phyloP scores from a whole-genome alignment of 805 yeast genomes.

The Spathaspora sp. region DNA sequence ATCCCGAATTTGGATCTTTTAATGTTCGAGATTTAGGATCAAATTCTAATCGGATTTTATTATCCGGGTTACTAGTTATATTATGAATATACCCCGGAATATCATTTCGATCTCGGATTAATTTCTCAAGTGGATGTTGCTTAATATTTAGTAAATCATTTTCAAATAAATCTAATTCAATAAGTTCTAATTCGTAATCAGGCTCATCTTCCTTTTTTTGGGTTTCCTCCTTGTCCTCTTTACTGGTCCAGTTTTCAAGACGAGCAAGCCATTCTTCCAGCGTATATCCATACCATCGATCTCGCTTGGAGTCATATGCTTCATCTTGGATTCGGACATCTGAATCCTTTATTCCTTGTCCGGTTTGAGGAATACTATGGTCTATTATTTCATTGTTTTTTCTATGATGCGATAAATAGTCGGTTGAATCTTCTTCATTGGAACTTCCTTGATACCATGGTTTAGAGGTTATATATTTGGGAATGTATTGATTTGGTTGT shows the following conservation, averaged over 20 bases:
- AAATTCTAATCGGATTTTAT: conserved; percentile 33
- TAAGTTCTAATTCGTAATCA: conserved; percentile 37
- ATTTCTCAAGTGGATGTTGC: conserved; percentile 36
- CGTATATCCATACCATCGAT: conserved; percentile 80
- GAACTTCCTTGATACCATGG: conserved; percentile 33
- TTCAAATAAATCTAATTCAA: conserved; percentile 29
- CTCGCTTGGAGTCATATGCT: conserved; percentile 67
- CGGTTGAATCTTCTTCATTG: conserved; percentile 22
- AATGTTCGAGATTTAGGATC: conserved; percentile 51
- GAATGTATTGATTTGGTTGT: conserved; percentile 29
- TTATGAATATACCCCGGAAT: conserved; percentile 61
- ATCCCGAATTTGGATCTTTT: conserved; percentile 24
- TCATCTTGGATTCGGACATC: conserved; percentile 15
- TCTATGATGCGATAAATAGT: conserved; percentile 59
- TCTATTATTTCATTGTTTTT: conserved; percentile 36
- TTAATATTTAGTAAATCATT: conserved; percentile 21
- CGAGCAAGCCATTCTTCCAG: conserved; percentile 56
- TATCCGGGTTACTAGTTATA: conserved; percentile 22
- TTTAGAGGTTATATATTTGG: conserved; percentile 33
- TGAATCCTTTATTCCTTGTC: conserved; percentile 44
- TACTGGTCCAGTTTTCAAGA: conserved; percentile 38
- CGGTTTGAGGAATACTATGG: conserved; percentile 51
- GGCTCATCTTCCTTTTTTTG: conserved; percentile 35
- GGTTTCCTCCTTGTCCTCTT: conserved; percentile 9
- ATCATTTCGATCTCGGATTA: conserved; percentile 68